These are phyloP conservation scores for Solanum paucissectum DNA, from an alignment of 257 asterid species.

Conservation along the genomic window DNA sequence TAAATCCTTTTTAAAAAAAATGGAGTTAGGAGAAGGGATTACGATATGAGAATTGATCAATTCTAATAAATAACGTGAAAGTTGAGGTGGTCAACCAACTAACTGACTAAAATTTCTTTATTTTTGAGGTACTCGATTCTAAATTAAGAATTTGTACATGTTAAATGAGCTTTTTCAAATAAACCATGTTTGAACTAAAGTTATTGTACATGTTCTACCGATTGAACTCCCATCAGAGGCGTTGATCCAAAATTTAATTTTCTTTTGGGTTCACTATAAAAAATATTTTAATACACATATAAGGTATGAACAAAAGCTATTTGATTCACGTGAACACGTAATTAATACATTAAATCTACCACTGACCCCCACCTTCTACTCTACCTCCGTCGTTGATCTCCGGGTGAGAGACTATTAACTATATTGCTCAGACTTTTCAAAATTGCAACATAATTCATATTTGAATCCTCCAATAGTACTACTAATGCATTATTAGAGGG, in stretches of 20 bases:
- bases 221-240: rapidly evolving
- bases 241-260: neutral
- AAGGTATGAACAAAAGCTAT: neutral
- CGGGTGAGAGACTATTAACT: neutral
- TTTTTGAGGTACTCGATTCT: neutral
- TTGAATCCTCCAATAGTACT: neutral
- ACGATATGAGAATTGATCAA: neutral
- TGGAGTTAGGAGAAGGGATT: neutral
- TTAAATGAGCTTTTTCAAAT: neutral
- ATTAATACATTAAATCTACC: neutral
- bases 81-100: neutral
- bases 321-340: neutral
- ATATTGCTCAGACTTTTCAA: neutral
- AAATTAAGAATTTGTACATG: neutral
- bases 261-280: neutral
- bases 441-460: neutral
- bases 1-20: neutral
- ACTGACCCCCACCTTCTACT: neutral
- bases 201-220: too few relatives aligned
- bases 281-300: neutral
- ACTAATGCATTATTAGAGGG: too few relatives aligned
- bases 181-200: neutral
- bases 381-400: neutral
- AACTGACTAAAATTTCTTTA: neutral
- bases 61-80: neutral